Conservation (phyloP, 257 asterid genomes). For the Salvia miltiorrhiza region DNA sequence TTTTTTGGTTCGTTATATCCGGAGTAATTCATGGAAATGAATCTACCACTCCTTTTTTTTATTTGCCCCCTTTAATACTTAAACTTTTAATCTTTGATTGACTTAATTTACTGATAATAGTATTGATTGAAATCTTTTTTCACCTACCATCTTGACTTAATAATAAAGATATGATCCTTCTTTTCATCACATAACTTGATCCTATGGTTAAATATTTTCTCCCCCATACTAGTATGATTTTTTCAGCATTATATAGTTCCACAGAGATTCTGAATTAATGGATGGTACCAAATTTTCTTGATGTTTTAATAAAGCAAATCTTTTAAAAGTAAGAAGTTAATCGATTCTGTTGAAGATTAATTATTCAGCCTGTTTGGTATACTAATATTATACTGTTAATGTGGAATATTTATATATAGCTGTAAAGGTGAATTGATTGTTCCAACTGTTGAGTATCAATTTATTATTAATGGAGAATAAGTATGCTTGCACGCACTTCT, state of each 20-base stretch:
- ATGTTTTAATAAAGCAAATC: not conserved
- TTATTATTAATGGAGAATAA: not conserved
- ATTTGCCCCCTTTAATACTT: slow-evolving; percentile 16
- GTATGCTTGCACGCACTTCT: not conserved
- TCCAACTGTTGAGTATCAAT: slow-evolving; percentile 7
- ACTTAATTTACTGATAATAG: slow-evolving; percentile 4
- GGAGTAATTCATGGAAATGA: slow-evolving; percentile 43
- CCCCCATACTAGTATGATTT: not conserved
- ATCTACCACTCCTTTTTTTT: not conserved
- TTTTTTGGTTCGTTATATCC: slow-evolving; percentile 41
- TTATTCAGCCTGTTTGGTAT: not conserved
- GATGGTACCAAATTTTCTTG: too few relatives aligned
- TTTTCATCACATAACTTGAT: not conserved
- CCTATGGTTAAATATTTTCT: not conserved
- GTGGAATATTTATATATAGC: slow-evolving; percentile 7
- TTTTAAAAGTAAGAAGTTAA: not conserved
- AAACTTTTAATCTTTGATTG: slow-evolving; percentile 13
- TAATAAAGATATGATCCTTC: not conserved
- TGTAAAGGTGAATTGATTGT: slow-evolving; percentile 16
- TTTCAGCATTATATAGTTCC: not conserved
- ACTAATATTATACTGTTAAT: not conserved
- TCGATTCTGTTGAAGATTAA: not conserved
- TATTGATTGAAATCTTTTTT: slow-evolving; percentile 24
- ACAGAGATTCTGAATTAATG: not conserved
- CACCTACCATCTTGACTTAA: slow-evolving; percentile 44